phyloP scores from a whole-genome alignment of 768 basidiomycete genomes.

The Wakefieldia striispora region DNA sequence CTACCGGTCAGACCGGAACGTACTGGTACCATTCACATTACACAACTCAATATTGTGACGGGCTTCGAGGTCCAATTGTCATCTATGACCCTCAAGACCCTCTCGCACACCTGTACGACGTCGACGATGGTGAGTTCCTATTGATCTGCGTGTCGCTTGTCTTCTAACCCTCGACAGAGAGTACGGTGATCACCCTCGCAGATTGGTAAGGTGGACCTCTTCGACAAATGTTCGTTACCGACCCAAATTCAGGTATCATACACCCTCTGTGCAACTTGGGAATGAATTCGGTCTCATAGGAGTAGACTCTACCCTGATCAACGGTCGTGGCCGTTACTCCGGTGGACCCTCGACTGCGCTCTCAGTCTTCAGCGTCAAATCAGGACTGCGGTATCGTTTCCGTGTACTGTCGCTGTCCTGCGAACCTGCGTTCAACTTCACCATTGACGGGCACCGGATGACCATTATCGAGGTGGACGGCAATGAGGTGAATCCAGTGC shows the following conservation, averaged over 20 bases:
- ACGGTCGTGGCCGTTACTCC: conserved; percentile 46
- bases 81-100: conserved; percentile 43
- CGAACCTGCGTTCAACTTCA: conserved; percentile 36
- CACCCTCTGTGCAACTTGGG: conserved; percentile 18
- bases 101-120: conserved; percentile 36
- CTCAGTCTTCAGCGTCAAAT: conserved; percentile 42
- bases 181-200: conserved; percentile 43
- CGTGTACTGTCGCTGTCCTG: conserved; percentile 50
- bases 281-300: conserved; percentile 5
- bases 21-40: conserved; percentile 45
- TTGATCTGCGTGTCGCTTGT: not conserved
- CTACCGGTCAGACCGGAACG: conserved; percentile 34
- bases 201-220: conserved; percentile 35
- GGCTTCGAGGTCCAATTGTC: conserved; percentile 36
- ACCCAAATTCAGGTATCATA: conserved; percentile 32
- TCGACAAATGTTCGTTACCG: conserved; percentile 2
- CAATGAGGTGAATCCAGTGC: conserved; percentile 37
- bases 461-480: conserved; percentile 52
- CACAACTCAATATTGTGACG: conserved; percentile 35
- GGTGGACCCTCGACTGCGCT: conserved; percentile 38
- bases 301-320: conserved; percentile 47
- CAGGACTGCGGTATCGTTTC: conserved; percentile 47
- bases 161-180: conserved; percentile 16
- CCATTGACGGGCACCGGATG: conserved; percentile 42
- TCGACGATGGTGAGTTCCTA: conserved; percentile 38